Percentiles rank a stretch among this genome's conserved stretches.
Conservation (phyloP, 106 monocot species). For the Platanthera guangdongensis region DNA sequence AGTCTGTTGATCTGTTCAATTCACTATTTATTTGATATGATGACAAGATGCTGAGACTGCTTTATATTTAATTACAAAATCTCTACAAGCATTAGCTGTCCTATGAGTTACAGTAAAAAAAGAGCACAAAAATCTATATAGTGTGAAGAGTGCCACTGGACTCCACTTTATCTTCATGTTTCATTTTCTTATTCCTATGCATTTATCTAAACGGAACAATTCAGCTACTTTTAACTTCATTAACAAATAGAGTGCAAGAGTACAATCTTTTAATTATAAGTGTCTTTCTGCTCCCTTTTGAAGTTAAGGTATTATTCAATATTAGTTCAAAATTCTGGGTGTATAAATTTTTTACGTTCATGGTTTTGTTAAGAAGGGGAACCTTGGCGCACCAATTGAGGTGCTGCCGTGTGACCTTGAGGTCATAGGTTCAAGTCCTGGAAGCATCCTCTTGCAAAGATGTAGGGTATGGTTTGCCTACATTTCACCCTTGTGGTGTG, state of each 20-base stretch:
- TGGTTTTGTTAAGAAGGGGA: too few relatives aligned
- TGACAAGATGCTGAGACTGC: background rate
- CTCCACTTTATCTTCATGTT: background rate
- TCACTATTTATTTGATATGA: background rate
- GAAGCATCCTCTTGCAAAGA: too few relatives aligned
- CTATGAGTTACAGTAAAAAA: background rate
- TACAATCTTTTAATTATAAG: background rate
- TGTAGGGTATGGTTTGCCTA: too few relatives aligned
- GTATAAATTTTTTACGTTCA: background rate
- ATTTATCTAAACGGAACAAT: background rate
- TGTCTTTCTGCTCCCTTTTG: background rate
- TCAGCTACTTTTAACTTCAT: background rate
- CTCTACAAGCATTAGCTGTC: background rate
- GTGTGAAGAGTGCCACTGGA: background rate
- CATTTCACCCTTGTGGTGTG: too few relatives aligned
- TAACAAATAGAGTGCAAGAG: background rate
- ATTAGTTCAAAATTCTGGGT: background rate
- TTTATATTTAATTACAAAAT: background rate
- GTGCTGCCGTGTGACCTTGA: too few relatives aligned
- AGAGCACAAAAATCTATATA: background rate
- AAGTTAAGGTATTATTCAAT: background rate
- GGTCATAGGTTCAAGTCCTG: too few relatives aligned
- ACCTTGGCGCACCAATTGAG: too few relatives aligned
- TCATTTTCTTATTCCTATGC: background rate
- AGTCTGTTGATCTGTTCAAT: background rate